These are phyloP conservation scores for Prunus mume DNA, from an alignment of 306 rosid species.

Conservation along the genomic window DNA sequence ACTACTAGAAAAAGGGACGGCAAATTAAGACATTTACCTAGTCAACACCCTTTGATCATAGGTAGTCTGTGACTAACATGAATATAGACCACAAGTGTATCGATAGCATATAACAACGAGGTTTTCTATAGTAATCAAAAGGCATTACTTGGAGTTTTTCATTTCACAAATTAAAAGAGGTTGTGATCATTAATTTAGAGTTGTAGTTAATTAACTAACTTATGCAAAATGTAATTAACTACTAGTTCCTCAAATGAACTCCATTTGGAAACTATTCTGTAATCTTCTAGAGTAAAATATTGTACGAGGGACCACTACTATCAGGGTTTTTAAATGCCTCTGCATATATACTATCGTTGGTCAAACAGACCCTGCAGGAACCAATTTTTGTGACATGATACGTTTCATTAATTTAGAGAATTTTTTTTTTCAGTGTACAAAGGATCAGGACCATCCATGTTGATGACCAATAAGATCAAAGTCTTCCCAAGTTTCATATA, in stretches of 20 bases:
- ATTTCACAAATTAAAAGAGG: neutral
- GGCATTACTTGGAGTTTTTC: neutral
- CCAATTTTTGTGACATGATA: neutral
- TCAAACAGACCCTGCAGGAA: slow-evolving; percentile 1
- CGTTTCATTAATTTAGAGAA: neutral
- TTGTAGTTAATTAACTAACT: neutral
- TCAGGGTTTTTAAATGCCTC: neutral
- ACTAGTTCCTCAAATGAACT: neutral
- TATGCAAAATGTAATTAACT: neutral
- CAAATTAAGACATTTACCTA: no score
- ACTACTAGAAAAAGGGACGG: no score
- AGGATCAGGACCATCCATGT: neutral
- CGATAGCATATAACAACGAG: no score
- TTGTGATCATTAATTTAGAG: neutral
- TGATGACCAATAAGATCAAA: neutral
- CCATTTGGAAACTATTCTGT: neutral
- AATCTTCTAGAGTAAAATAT: neutral
- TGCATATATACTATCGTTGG: neutral
- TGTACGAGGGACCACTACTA: neutral
- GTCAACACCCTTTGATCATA: no score
- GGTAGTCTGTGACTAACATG: no score
- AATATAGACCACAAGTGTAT: no score
- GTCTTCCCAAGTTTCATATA: neutral
- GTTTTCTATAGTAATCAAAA: neutral
- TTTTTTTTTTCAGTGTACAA: neutral